phyloP scores from a whole-genome alignment of 371 early-diverging fungal species.

The Mucor indicus region DNA sequence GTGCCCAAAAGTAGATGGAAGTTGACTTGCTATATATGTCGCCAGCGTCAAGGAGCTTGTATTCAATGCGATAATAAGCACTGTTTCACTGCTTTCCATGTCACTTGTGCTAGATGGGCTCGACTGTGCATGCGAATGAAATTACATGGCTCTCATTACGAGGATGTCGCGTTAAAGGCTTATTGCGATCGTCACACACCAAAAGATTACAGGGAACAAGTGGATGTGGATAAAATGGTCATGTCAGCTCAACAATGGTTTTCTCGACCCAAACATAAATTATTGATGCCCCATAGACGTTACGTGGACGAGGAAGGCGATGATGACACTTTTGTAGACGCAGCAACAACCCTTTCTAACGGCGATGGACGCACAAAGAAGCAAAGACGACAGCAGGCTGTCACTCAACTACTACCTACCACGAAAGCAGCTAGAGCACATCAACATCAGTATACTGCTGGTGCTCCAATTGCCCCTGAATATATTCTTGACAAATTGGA shows the following conservation, averaged over 20 bases:
- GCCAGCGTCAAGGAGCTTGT: slow-evolving; percentile 80
- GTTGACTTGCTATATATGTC: slow-evolving; percentile 86
- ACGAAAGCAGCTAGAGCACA: slow-evolving; percentile 63
- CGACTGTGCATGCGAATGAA: slow-evolving; percentile 87
- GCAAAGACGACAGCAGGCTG: slow-evolving; percentile 9
- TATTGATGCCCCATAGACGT: slow-evolving; percentile 25
- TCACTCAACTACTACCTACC: slow-evolving; percentile 34
- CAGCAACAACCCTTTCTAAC: neutral
- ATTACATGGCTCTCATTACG: slow-evolving; percentile 7
- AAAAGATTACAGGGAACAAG: slow-evolving; percentile 58
- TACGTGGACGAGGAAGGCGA: slow-evolving; percentile 33
- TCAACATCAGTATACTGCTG: slow-evolving; percentile 55
- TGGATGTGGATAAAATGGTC: slow-evolving; percentile 45
- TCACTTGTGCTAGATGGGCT: slow-evolving; percentile 88
- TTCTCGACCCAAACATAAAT: slow-evolving; percentile 1
- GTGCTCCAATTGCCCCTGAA: slow-evolving; percentile 68
- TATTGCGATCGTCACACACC: slow-evolving; percentile 88
- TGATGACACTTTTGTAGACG: neutral
- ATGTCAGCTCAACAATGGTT: slow-evolving; percentile 33
- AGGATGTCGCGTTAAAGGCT: slow-evolving; percentile 55
- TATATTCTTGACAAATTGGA: slow-evolving; percentile 67
- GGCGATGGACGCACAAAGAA: slow-evolving; percentile 5
- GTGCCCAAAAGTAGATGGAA: slow-evolving; percentile 91
- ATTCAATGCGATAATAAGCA: slow-evolving; percentile 91
- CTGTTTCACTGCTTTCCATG: slow-evolving; percentile 92